Percentiles rank a stretch among this genome's conserved stretches.
These are phyloP conservation scores for Cyclotella cryptica DNA, from an alignment of 108 stramenopile species.

Conservation along the genomic window DNA sequence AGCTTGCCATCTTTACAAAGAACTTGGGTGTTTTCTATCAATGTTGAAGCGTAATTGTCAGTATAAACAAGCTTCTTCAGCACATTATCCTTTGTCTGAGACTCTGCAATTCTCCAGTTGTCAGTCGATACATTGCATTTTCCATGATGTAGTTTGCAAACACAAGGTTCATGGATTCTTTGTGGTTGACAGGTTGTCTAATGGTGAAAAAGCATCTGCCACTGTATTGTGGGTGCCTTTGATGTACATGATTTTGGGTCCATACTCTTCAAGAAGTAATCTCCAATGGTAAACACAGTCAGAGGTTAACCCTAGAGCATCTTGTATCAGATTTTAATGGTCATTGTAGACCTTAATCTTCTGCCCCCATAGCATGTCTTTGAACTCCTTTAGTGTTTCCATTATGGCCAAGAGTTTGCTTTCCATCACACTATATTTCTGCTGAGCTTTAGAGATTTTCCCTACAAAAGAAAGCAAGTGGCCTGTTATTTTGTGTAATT, in stretches of 20 bases:
- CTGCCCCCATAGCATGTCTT: background rate
- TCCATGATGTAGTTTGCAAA: background rate
- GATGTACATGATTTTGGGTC: constrained; percentile 36
- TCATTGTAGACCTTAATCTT: background rate
- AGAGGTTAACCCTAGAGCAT: constrained; percentile 2
- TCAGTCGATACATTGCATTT: background rate
- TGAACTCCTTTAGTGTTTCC: background rate
- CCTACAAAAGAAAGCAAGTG: background rate
- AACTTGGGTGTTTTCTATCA: too few relatives aligned
- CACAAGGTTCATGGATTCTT: background rate
- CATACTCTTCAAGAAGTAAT: constrained; percentile 51
- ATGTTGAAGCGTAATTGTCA: background rate
- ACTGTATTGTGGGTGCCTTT: constrained; percentile 51
- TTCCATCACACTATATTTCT: background rate
- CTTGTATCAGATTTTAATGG: background rate
- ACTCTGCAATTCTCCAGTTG: background rate
- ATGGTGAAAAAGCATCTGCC: constrained; percentile 50
- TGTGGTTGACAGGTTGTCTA: background rate
- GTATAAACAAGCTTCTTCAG: background rate
- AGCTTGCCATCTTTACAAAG: too few relatives aligned
- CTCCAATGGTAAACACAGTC: constrained; percentile 56
- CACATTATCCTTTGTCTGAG: background rate
- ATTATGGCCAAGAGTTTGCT: background rate
- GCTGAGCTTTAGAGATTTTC: background rate
- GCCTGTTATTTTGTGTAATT: constrained; percentile 4